Base-by-base conservation (phyloP, 441 rosid species). In the Mallotus repandus region DNA sequence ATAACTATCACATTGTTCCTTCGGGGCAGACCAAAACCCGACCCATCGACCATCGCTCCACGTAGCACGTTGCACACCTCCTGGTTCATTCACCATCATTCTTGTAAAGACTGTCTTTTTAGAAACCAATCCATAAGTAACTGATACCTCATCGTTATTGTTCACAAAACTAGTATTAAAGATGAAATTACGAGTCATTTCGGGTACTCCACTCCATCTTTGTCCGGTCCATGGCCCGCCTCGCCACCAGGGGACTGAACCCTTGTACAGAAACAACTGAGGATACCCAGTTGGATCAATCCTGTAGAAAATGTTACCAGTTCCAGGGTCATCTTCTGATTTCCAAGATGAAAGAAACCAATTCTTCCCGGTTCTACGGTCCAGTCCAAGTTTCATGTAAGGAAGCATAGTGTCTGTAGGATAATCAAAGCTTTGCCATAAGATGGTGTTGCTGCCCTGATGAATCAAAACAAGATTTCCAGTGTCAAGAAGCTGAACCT, bases 401-500 rank as follows among this genome's bases (percentile, higher is more conserved):
- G 92, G 92, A 74, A 88, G 84, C 54, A 76, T 0, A 29, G 85
- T 82, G 55, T 86, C 61, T 10, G 92, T 81, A 1, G 91, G 96
- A 76, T 84, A 53, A 66, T 88, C 85, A 81, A 87, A 90, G 66
- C 94, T 90, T 75, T 87, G 86, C 97, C 97, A 90, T 5, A 86
- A 16, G 25, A 76, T 35, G 14, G 71, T 66, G 25, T 70, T 32
- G 75, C 57, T 73, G 35, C 67, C 69, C 70, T 82, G 80, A 59
- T 78, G 78, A 67, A 77, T 29, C 70, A 89, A 71, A 38, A 86
- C 78, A 49, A 92, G 84, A 75, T 87, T 90, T 4, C 93, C 97
- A 54, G 87, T 46, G 80, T 92, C 92, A 21, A 81, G 62, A 8
- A 92, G 81, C 82, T 72, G 88, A 49, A 84, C 91, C 45, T 69